Evolutionary conservation across 257 asterid species (phyloP), one percentile per base, ranked within the genome.

Genomic region (Solanum peruvianum): DNA sequence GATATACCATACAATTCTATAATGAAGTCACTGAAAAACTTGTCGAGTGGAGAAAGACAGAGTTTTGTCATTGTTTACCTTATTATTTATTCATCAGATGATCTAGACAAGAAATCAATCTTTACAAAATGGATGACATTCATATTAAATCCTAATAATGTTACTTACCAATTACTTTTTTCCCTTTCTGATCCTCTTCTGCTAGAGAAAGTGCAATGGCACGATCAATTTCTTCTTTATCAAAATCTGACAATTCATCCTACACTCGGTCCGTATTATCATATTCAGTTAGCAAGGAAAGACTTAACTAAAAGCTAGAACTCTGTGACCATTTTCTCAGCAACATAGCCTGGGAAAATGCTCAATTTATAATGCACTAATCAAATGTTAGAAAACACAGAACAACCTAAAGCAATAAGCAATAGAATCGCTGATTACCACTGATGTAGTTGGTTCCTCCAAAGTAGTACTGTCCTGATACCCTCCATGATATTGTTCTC

Each of bases 141-240:
- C 11, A 37, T 71, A n/a, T n/a, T 39, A 25, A 72, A 4, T 37
- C 77, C 69, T 29, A 20, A 44, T n/a, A 23, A 25, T 87, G 82
- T 31, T 39, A 90, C 96, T 92, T 88, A 95, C 99, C 98, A 58
- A 93, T 91, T 88, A 92, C 91, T 90, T 89, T 91, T 90, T 95
- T 95, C 86, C 98, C 99, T 88, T 95, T 96, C 85, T 89, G 95
- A 66, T 94, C 93, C 87, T 93, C 95, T 86, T 91, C 98, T 69
- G 94, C 95, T 88, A 96, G 91, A 56, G 99, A 97, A 77, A 94
- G 91, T 85, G 99, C 98, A 83, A 97, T 93, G 41, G 99, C 99
- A 84, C 91, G 92, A 88, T 95, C 98, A 45, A 96, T 92, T 85
- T 97, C 98, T 90, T 97, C 99, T 49, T 88, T 91, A 80, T 97